Base-by-base conservation (phyloP, 2,329 filamentous ascomycete species). In the Sporothrix brasiliensis region DNA sequence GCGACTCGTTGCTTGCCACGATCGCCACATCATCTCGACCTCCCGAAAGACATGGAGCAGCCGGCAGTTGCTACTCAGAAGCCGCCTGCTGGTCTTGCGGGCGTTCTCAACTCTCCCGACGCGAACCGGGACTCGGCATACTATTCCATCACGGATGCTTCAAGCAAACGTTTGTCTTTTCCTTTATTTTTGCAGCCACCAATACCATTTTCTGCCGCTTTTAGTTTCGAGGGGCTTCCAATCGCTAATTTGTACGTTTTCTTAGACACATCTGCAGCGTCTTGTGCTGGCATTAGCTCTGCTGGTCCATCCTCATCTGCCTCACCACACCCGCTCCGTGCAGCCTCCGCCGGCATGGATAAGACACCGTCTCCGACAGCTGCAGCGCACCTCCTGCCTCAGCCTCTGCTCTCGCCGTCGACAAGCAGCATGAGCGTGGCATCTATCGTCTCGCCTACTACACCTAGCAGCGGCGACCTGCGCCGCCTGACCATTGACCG, bases 361-460 rank as follows among this genome's bases (percentile, higher is more conserved):
- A 89, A 89, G 79, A 89, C 87, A 0, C 88, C 88, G 0, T 89
- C 88, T 1, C 87, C 88, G 10, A 85, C 86, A 21, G 81, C 84
- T 53, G 79, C 77, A 19, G 75, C 82, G 52, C 84, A 85, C 75
- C 79, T 84, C 71, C 76, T 84, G 21, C 83, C 84, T 1, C 86
- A 86, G 58, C 79, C 86, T 11, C 77, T 88, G 21, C 80, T 86
- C 49, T 89, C 87, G 9, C 86, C 88, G 6, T 78, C 82, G 0
- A 83, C 84, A 16, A 85, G 84, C 74, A 85, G 86, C 76, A 90
- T 90, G 88, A 89, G 87, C 71, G 87, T 90, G 53, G 86, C 87
- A 24, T 87, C 87, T 21, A 89, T 90, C 80, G 86, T 90, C 13
- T 89, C 88, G 21, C 87, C 87, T 6, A 86, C 86, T 0, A 83